phyloP scores from a whole-genome alignment of 2,329 filamentous ascomycete species.

The Pseudocercospora pini-densiflorae region DNA sequence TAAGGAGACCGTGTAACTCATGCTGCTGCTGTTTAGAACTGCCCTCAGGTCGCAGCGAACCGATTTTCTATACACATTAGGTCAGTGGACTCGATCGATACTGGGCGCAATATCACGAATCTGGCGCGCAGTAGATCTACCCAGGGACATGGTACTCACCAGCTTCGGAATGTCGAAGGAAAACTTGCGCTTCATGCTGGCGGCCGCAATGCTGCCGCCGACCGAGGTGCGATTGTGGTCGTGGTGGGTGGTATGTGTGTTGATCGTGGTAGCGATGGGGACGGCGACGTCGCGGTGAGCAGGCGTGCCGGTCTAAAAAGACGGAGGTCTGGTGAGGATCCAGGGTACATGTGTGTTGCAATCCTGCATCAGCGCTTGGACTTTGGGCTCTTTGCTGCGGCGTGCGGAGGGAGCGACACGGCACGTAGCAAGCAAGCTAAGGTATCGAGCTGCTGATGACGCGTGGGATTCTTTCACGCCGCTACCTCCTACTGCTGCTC shows the following conservation, averaged over 20 bases:
- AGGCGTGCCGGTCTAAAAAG: neutral
- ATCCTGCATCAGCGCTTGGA: constrained; percentile 1
- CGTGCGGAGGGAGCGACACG: neutral
- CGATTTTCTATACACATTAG: constrained; percentile 10
- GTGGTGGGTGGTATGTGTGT: neutral
- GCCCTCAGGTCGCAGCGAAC: constrained; percentile 9
- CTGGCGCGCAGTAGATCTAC: constrained; percentile 11
- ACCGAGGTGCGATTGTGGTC: neutral
- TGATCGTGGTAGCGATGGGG: neutral
- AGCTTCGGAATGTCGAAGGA: constrained; percentile 48
- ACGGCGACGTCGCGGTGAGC: neutral
- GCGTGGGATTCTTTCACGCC: neutral
- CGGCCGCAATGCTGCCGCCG: constrained; percentile 5
- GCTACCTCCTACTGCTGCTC: neutral
- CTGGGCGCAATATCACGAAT: neutral
- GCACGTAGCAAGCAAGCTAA: neutral
- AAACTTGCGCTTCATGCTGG: constrained; percentile 50
- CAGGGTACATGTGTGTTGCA: neutral
- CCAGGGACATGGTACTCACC: constrained; percentile 36
- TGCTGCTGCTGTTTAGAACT: constrained; percentile 23
- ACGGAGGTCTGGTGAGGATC: neutral
- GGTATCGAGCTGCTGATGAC: neutral
- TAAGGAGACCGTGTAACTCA: constrained; percentile 22
- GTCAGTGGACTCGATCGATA: constrained; percentile 9
- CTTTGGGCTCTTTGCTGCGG: neutral